Percentiles rank a stretch among this genome's conserved stretches.
phyloP scores from a whole-genome alignment of 495 filamentous ascomycete species.

The Xylona heveae region DNA sequence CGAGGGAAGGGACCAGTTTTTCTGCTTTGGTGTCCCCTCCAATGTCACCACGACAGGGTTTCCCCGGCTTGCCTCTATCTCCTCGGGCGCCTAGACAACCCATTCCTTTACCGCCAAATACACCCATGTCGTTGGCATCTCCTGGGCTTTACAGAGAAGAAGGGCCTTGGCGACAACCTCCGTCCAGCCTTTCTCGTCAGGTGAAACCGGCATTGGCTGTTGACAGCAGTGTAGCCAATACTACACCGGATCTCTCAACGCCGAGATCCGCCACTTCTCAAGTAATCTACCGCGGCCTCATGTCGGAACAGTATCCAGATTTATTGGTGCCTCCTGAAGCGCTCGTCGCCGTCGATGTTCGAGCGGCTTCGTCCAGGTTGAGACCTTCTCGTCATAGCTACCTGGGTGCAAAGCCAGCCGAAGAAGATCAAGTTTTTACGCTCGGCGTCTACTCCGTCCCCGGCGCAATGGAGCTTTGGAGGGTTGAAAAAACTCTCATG shows the following conservation, averaged over 20 bases:
- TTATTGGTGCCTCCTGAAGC: conserved; percentile 75
- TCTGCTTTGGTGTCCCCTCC: conserved; percentile 33
- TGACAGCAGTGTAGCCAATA: too few species aligned
- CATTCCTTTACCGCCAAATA: conserved; percentile 21
- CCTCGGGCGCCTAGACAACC: conserved; percentile 42
- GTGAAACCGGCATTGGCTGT: too few species aligned
- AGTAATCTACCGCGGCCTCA: conserved; percentile 41
- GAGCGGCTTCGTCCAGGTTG: conserved; percentile 79
- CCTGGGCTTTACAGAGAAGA: conserved; percentile 16
- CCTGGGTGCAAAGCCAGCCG: conserved; percentile 37
- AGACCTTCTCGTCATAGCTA: conserved; percentile 75
- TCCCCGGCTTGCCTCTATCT: conserved; percentile 42
- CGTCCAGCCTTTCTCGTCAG: too few species aligned
- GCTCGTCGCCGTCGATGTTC: conserved; percentile 66
- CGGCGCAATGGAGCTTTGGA: conserved; percentile 67
- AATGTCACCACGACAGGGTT: conserved; percentile 35
- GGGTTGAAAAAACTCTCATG: conserved; percentile 74
- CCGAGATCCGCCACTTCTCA: background rate
- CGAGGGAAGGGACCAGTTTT: conserved; percentile 24
- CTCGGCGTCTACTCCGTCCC: conserved; percentile 64
- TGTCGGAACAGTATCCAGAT: conserved; percentile 66
- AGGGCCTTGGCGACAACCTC: background rate
- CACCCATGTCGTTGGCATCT: conserved; percentile 33
- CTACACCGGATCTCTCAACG: too few species aligned
- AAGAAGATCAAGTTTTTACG: conserved; percentile 87